Evolutionary conservation across 352 stramenopile species (phyloP), one percentile per base, ranked within the genome.

Genomic region (Plasmopara muralis): DNA sequence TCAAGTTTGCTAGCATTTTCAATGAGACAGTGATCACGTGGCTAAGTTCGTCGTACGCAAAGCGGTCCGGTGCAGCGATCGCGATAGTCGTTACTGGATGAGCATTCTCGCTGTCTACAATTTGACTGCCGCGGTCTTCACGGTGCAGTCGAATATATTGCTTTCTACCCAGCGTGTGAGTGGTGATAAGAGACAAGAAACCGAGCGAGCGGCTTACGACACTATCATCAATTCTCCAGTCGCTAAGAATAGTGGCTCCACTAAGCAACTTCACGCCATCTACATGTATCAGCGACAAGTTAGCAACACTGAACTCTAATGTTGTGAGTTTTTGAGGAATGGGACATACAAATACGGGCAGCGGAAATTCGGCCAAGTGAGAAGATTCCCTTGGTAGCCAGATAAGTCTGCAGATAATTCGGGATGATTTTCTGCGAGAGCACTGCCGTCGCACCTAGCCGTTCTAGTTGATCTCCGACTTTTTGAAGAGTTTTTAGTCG

Each of bases 391-490:
- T 74, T 72, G 18, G 47, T 25, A 12, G 44, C 29, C 30, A 85
- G 43, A 42, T 68, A 74, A 10, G 50, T 46, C 57, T 83, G 66
- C 39, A 87, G 41, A 29, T 73, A 77, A 25, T 42, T 57, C 0
- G 76, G 71, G 10, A 87, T 72, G 20, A 77, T 64, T 50, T 83
- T 83, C 45, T 87, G 76, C 5, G 69, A 83, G 12, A 80, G 47
- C 16, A 87, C 71, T 4, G 73, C 59, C 2, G 53, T 57, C 9
- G 70, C 73, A 4, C 64, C 64, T 5, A 73, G 56, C 2, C n/a
- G 20, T 2, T 55, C 45, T 15, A 87, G 46, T 15, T 49, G 44
- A 31, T 85, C 70, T 5, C 57, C 71, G 43, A 75, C 48, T 6
- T 57, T 37, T 0, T 63, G 54, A 9, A 77, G 57, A 4, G 68